Base-by-base conservation (phyloP, 192 early-diverging fungal species). In the Entophlyctis luteolus region DNA sequence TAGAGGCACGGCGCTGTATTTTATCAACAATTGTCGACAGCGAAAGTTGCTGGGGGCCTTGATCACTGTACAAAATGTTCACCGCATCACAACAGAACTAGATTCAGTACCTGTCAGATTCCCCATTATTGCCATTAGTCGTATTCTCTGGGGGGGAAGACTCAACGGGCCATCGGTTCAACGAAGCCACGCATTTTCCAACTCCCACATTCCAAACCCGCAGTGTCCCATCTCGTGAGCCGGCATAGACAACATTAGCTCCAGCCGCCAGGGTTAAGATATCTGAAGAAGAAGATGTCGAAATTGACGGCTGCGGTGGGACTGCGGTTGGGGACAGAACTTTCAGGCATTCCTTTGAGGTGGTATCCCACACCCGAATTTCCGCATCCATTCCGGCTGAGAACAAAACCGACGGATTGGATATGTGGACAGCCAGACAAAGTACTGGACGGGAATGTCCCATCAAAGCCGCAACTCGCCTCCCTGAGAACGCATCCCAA, bases 281-380 rank as follows among this genome's bases (percentile, higher is more conserved):
- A 16, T 48, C 46, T 28, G 14, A 34, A 16, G 59, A 6, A 35
- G 5, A 12, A 45, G n/a, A 46, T 20, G 6, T n/a, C 16, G 28
- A 29, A 14, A 53, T 1, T 16, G 50, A 0, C 29, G 50, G 18
- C 14, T 20, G 29, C 29, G 50, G 50, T 16, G 50, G 29, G 29
- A 28, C 14, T 16, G 25, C 14, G 23, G 25, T 14, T 12, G 18
- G 18, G 6, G 34, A n/a, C 4, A 78, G 50, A 8, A 67, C 55
- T 3, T 68, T 48, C 16, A 78, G 58, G 35, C 67, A 70, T 46
- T 78, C 73, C 2, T 65, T 54, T 1, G 73, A 50, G 4, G 39
- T 31, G n/a, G 60, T 72, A 71, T 81, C 75, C 57, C 73, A 65
- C 5, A 79, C 71, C 20, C 59, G 50, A 22, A 81, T 68, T 29